Base-by-base conservation (phyloP, 192 early-diverging fungal genomes). In the Rhizoclosmatium sp. region DNA sequence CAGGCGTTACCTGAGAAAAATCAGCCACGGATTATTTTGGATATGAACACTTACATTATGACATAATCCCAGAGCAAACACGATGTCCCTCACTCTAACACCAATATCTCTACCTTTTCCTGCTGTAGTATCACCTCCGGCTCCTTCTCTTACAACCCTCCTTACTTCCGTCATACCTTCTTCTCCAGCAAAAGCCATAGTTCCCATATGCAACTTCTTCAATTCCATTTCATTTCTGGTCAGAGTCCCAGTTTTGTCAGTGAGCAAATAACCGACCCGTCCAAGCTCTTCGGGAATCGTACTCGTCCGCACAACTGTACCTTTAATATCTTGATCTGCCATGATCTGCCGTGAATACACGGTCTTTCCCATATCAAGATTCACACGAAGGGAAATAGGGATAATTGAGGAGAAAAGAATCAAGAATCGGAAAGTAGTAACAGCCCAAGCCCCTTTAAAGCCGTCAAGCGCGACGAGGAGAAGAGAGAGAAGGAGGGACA, bases 171-270 rank as follows among this genome's bases (percentile, higher is more conserved):
- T 94, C 87, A 95, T 96, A 2, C 94, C 93, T 80, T 98, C 95
- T 1, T 86, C 82, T 40, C 91, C 92, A 9, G 73, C 48, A 82
- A 95, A 98, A 0, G 95, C 93, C 93, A 97, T 96, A 14, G 95
- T 95, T 59, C 97, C 97, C 92, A 97, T 94, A 67, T 98, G 96
- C 51, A 98, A 79, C 74, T 95, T 93, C 76, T 95, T 95, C 47
- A 98, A 84, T 79, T 96, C 97, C 97, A 98, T 98, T 78, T 98
- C 93, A 82, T 98, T 98, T 75, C 95, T 85, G 16, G 97, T 98
- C 80, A 98, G 80, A 23, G 97, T 98, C 42, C 97, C 97, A 2
- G 97, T 98, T 82, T 98, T 98, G 82, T 98, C 97, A 0, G 96
- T 93, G 65, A 98, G 80, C 31, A 97, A 82, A 80, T 97, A 98